Evolutionary conservation across 2,329 filamentous ascomycete species (phyloP).

Genomic region (Myriosclerotinia scirpicola): DNA sequence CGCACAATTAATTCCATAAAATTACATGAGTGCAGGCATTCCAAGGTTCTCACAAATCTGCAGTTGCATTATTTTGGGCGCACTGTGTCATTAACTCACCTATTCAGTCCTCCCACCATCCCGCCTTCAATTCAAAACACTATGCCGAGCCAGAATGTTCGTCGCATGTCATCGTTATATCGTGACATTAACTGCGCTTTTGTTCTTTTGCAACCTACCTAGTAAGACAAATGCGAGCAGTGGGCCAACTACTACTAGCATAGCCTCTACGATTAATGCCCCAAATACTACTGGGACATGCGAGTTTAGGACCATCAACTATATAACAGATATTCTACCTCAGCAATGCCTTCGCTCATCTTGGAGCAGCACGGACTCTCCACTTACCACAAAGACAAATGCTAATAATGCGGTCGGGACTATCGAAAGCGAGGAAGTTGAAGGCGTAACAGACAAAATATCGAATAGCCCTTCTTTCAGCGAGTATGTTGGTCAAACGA

Average conservation of each 20-base stretch:
- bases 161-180: constrained; percentile 28
- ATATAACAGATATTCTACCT: constrained; percentile 41
- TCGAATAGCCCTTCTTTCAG: constrained; percentile 9
- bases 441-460: not conserved
- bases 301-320: constrained; percentile 42
- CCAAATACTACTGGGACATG: constrained; percentile 35
- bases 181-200: constrained; percentile 30
- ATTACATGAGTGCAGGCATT: not conserved
- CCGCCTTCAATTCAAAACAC: constrained; percentile 12
- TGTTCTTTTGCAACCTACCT: constrained; percentile 28
- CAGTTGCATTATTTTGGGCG: not conserved
- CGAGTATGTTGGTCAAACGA: constrained; percentile 19
- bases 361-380: constrained; percentile 35
- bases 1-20: constrained; percentile 21
- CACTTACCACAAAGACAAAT: constrained; percentile 20
- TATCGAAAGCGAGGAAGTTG: not conserved
- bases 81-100: constrained; percentile 12
- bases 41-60: constrained; percentile 10
- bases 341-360: constrained; percentile 39
- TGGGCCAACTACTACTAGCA: constrained; percentile 22
- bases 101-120: constrained; percentile 13
- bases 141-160: constrained; percentile 30
- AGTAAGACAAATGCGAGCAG: constrained; percentile 32
- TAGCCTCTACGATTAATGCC: constrained; percentile 13
- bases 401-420: not conserved